These are phyloP conservation scores for Talaromyces thailandensis DNA, from an alignment of 495 filamentous ascomycete genomes.

Conservation along the genomic window DNA sequence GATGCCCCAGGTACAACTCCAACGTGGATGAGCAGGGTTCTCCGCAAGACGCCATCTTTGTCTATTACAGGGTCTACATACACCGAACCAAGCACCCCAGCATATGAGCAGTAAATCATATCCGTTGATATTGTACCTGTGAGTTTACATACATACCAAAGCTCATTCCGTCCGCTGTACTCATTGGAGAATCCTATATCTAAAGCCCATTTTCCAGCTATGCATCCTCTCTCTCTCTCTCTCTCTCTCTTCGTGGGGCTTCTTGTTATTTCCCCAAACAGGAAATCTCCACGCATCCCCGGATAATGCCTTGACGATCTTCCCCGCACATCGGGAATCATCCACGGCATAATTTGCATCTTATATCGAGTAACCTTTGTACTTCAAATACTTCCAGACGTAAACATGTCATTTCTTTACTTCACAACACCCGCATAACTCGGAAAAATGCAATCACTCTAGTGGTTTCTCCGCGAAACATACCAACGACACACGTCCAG, in stretches of 20 bases:
- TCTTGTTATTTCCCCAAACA: not conserved
- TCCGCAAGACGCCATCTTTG: not conserved
- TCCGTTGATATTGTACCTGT: not conserved
- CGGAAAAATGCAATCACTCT: not conserved
- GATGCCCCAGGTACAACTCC: not conserved
- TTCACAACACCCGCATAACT: too few relatives aligned
- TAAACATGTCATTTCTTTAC: not conserved
- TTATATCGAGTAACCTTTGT: not conserved
- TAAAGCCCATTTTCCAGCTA: not conserved
- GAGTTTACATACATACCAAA: not conserved
- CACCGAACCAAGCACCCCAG: not conserved
- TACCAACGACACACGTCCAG: not conserved
- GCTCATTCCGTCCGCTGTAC: not conserved
- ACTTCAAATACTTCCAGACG: not conserved
- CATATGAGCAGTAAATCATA: not conserved
- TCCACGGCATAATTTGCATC: not conserved
- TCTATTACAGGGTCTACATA: not conserved
- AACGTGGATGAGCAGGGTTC: not conserved
- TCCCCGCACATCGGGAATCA: not conserved
- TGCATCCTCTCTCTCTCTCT: too few relatives aligned
- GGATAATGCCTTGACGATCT: not conserved
- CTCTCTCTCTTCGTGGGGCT: not conserved
- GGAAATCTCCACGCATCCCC: not conserved
- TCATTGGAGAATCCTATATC: not conserved
- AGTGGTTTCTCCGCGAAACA: not conserved